These are phyloP conservation scores for Thelephora terrestris DNA, from an alignment of 1,284 basidiomycete species.

Conservation along the genomic window DNA sequence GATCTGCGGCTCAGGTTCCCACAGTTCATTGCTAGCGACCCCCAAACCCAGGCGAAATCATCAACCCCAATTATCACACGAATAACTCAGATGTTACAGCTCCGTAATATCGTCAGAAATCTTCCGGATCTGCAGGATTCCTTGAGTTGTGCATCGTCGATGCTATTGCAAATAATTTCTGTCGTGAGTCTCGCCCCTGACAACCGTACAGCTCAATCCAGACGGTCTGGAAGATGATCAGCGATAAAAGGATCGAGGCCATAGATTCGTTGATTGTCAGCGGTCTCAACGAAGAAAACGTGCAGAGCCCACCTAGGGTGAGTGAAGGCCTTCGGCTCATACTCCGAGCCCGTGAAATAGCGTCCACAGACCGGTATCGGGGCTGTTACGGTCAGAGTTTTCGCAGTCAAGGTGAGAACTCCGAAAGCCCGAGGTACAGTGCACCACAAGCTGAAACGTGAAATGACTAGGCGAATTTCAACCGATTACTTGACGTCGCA, in stretches of 20 bases:
- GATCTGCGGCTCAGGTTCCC: not conserved
- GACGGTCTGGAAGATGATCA: slow-evolving; percentile 44
- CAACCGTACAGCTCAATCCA: not conserved
- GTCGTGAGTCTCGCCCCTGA: slow-evolving; percentile 31
- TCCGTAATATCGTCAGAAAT: slow-evolving; percentile 60
- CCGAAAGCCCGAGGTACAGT: not conserved
- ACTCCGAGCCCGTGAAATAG: slow-evolving; percentile 1
- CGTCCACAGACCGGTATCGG: slow-evolving; percentile 49
- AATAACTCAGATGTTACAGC: slow-evolving; percentile 65
- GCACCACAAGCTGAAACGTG: not conserved
- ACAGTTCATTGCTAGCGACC: slow-evolving; percentile 57
- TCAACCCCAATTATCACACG: slow-evolving; percentile 42
- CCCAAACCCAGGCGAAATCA: slow-evolving; percentile 15
- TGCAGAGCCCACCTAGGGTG: slow-evolving; percentile 41
- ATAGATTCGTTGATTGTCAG: slow-evolving; percentile 52
- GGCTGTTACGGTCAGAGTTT: slow-evolving; percentile 66
- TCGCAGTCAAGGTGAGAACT: slow-evolving; percentile 61
- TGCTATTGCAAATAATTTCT: slow-evolving; percentile 52
- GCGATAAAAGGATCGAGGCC: slow-evolving; percentile 53
- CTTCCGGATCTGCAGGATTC: slow-evolving; percentile 54
- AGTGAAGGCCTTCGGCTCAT: slow-evolving; percentile 5
- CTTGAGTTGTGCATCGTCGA: slow-evolving; percentile 45
- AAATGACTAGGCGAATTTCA: slow-evolving; percentile 51
- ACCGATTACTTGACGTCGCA: slow-evolving; percentile 83
- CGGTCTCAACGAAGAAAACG: slow-evolving; percentile 65